Conservation (phyloP, 805 yeast genomes). For the Groenewaldozyma tartarivorans region DNA sequence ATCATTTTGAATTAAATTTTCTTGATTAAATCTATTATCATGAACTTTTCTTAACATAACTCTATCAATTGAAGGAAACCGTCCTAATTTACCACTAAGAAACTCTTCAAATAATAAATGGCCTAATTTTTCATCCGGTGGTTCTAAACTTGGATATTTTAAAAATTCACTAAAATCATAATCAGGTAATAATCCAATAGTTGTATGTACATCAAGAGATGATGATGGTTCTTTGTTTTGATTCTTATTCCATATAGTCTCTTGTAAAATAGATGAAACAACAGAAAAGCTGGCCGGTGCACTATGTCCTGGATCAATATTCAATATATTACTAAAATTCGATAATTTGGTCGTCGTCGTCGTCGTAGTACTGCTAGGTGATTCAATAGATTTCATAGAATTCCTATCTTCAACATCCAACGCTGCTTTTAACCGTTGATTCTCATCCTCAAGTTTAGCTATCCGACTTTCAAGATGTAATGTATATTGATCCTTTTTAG, state of each 20-base stretch:
- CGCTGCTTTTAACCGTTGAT: conserved; percentile 24
- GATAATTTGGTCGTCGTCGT: conserved; percentile 1
- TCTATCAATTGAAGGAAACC: conserved; percentile 17
- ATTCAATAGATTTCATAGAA: neutral
- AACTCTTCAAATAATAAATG: conserved; percentile 11
- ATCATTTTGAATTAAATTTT: conserved; percentile 11
- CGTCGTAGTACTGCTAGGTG: conserved; percentile 26
- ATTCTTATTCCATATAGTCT: conserved; percentile 16
- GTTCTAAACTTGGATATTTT: conserved; percentile 12
- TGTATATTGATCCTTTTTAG: conserved; percentile 49
- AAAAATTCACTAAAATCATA: conserved; percentile 14
- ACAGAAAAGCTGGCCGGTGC: conserved; percentile 22
- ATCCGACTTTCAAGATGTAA: conserved; percentile 46
- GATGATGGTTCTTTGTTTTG: conserved; percentile 2
- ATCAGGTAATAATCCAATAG: conserved; percentile 14
- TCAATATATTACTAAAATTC: conserved; percentile 18
- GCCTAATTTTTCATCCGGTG: conserved; percentile 13
- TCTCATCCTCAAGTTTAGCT: conserved; percentile 34
- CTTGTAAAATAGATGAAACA: conserved; percentile 20
- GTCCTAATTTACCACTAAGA: conserved; percentile 11
- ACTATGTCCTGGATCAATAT: conserved; percentile 15
- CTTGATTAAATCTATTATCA: conserved; percentile 9
- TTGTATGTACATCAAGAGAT: conserved; percentile 1
- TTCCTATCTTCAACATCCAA: neutral
- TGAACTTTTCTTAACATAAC: conserved; percentile 11